These are phyloP conservation scores for Huntiella savannae DNA, from an alignment of 2,329 filamentous ascomycete genomes.

Conservation along the genomic window DNA sequence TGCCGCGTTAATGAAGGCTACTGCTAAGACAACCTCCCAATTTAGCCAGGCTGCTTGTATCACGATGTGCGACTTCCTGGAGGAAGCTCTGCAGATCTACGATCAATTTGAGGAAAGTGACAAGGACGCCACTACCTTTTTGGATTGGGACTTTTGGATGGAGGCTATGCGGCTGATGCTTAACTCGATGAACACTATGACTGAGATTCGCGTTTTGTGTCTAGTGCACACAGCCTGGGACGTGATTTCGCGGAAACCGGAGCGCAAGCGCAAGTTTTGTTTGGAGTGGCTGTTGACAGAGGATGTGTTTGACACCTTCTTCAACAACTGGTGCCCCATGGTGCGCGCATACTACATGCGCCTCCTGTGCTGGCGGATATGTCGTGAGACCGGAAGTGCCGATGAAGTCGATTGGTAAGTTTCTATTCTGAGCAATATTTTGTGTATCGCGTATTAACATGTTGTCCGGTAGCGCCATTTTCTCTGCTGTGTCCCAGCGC, in stretches of 20 bases:
- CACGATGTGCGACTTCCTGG: slow-evolving; percentile 76
- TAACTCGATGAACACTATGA: slow-evolving; percentile 71
- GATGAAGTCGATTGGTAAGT: slow-evolving; percentile 50
- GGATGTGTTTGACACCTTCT: slow-evolving; percentile 58
- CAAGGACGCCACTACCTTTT: slow-evolving; percentile 24
- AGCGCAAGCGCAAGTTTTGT: slow-evolving; percentile 52
- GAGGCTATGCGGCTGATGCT: slow-evolving; percentile 62
- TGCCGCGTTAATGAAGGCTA: slow-evolving; percentile 50
- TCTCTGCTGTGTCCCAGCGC: slow-evolving; percentile 45
- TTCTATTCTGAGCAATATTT: background rate
- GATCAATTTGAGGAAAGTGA: slow-evolving; percentile 27
- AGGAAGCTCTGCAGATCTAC: slow-evolving; percentile 55
- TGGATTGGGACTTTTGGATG: slow-evolving; percentile 76
- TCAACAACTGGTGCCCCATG: slow-evolving; percentile 94
- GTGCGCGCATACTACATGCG: slow-evolving; percentile 85
- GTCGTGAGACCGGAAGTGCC: slow-evolving; percentile 50
- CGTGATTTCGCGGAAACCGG: slow-evolving; percentile 43
- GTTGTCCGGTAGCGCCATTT: slow-evolving; percentile 38
- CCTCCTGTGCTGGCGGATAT: slow-evolving; percentile 74
- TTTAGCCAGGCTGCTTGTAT: slow-evolving; percentile 75
- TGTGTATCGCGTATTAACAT: slow-evolving; percentile 14
- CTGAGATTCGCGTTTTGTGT: slow-evolving; percentile 66
- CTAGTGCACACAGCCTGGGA: slow-evolving; percentile 71
- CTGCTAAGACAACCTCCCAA: slow-evolving; percentile 55
- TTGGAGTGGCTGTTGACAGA: slow-evolving; percentile 57